These are phyloP conservation scores for Alternaria sp. DNA, from an alignment of 2,329 filamentous ascomycete genomes.

Conservation along the genomic window DNA sequence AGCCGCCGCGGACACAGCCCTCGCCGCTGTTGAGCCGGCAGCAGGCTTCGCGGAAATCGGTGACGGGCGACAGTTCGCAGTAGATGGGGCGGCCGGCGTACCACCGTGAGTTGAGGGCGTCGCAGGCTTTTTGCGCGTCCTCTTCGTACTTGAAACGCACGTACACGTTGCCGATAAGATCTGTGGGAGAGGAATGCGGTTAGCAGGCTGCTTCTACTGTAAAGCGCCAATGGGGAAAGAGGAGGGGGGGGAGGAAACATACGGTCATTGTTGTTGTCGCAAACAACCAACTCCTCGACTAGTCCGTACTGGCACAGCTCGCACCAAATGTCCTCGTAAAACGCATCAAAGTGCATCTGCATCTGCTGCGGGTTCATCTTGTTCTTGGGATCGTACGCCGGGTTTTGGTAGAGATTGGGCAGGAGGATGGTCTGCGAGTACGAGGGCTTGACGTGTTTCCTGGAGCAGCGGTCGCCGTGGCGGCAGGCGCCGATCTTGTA, in stretches of 20 bases:
- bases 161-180: slow-evolving; percentile 98
- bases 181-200: slow-evolving; percentile 53
- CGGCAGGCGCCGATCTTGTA: slow-evolving; percentile 99
- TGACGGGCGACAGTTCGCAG: slow-evolving; percentile 95
- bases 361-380: slow-evolving; percentile 96
- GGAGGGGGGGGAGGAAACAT: slow-evolving; percentile 55
- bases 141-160: slow-evolving; percentile 99
- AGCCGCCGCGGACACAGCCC: slow-evolving; percentile 93
- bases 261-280: slow-evolving; percentile 99
- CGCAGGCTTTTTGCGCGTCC: slow-evolving; percentile 89
- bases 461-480: slow-evolving; percentile 96
- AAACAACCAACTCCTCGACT: slow-evolving; percentile 96
- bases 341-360: slow-evolving; percentile 99
- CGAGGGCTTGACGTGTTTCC: slow-evolving; percentile 98
- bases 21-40: slow-evolving; percentile 94
- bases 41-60: slow-evolving; percentile 97
- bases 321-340: slow-evolving; percentile 99
- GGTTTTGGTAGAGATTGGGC: slow-evolving; percentile 99
- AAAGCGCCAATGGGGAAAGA: not conserved
- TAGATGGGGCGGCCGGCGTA: slow-evolving; percentile 97
- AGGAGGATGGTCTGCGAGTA: slow-evolving; percentile 98
- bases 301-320: slow-evolving; percentile 98
- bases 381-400: slow-evolving; percentile 93
- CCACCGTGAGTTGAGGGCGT: slow-evolving; percentile 93
- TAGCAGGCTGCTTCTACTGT: slow-evolving; percentile 12